phyloP scores from a whole-genome alignment of 2,329 filamentous ascomycete species.

The Microdochium paspali region DNA sequence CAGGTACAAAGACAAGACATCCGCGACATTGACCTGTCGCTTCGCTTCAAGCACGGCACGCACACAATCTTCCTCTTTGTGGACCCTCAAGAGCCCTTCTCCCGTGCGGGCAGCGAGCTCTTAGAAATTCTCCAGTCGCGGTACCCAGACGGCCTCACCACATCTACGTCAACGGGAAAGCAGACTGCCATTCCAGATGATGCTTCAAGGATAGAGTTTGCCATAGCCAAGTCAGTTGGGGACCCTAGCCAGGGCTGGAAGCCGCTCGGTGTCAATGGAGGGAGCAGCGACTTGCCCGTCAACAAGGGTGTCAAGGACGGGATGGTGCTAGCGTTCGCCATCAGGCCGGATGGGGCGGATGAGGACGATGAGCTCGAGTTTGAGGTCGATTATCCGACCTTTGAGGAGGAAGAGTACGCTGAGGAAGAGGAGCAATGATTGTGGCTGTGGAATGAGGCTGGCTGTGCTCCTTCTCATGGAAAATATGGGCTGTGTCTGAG shows the following conservation, averaged over 20 bases:
- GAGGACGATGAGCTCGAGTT: conserved; percentile 30
- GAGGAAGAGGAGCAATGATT: conserved; percentile 12
- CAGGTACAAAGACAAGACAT: conserved; percentile 6
- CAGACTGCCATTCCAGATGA: conserved; percentile 28
- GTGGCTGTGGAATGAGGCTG: conserved; percentile 1
- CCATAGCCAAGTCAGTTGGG: conserved; percentile 29
- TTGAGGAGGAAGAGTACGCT: conserved; percentile 31
- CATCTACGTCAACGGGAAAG: conserved; percentile 19
- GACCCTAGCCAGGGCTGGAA: conserved; percentile 42
- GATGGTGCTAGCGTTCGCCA: conserved; percentile 37
- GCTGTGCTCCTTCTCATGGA: too few species aligned
- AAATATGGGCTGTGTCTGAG: too few species aligned
- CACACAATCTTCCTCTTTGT: conserved; percentile 63
- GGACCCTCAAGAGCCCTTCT: conserved; percentile 46
- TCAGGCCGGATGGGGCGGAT: conserved; percentile 26
- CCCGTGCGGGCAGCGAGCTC: conserved; percentile 47
- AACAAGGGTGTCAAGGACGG: conserved; percentile 36
- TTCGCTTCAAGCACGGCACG: conserved; percentile 65
- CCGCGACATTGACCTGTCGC: conserved; percentile 31
- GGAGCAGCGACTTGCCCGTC: conserved; percentile 26
- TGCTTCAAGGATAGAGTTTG: conserved; percentile 36
- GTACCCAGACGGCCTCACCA: conserved; percentile 42
- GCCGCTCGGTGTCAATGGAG: conserved; percentile 24
- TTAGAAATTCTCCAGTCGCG: conserved; percentile 46
- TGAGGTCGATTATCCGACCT: conserved; percentile 32